A percentile compares a stretch with the other conserved stretches of the same genome.
Evolutionary conservation across 495 filamentous ascomycete species (phyloP).

Genomic region (Cudoniella acicularis): DNA sequence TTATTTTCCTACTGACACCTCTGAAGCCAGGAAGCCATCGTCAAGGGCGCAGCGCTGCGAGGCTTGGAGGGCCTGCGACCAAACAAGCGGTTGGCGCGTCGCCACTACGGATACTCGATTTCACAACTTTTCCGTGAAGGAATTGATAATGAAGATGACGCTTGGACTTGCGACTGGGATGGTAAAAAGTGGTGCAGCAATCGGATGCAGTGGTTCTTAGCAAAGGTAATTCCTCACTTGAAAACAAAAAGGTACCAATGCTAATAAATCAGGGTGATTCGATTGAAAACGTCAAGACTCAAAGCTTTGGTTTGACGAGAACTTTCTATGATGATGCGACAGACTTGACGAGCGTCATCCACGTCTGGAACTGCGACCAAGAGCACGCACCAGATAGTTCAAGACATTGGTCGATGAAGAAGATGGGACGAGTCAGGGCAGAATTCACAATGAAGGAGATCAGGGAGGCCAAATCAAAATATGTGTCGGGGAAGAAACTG

Average conservation of each 20-base stretch:
- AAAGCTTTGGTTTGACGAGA: not conserved
- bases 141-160: slow-evolving; percentile 10
- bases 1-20: too few relatives aligned
- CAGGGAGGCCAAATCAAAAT: not conserved
- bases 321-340: not conserved
- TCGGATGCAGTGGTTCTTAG: slow-evolving; percentile 16
- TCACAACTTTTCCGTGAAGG: slow-evolving; percentile 3
- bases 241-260: not conserved
- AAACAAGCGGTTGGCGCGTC: slow-evolving; percentile 11
- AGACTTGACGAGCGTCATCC: not conserved
- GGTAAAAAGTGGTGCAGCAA: not conserved
- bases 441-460: not conserved
- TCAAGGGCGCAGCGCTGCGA: slow-evolving; percentile 27
- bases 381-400: not conserved
- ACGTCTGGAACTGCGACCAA: not conserved
- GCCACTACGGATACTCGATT: slow-evolving; percentile 25
- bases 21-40: slow-evolving; percentile 29
- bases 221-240: slow-evolving; percentile 11
- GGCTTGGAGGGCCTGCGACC: slow-evolving; percentile 17
- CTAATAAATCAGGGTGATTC: not conserved
- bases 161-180: slow-evolving; percentile 4
- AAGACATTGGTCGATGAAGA: not conserved
- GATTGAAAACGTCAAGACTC: not conserved
- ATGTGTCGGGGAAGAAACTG: not conserved
- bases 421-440: not conserved